Base-by-base conservation (phyloP, 2,329 filamentous ascomycete species). In the Microdochium bolleyi region DNA sequence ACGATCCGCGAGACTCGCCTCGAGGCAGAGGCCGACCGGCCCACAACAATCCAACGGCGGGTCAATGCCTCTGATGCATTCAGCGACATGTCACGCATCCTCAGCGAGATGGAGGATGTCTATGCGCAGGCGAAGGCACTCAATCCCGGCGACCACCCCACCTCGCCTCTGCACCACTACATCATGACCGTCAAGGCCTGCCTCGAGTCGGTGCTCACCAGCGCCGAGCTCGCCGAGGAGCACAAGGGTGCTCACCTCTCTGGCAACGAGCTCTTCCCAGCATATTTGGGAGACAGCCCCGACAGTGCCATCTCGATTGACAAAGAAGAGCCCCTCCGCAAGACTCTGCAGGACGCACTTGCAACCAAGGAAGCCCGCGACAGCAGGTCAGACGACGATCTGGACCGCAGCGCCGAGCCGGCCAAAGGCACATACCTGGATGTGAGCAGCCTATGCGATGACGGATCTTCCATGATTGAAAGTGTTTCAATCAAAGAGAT, bases 281-380 rank as follows among this genome's bases (percentile, higher is more conserved):
- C 66, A 14, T 71, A 69, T 16, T 51, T 67, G 13, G 67, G 63
- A 21, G 67, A 70, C 30, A 59, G 62, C 21, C 70, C 71, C 1
- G 72, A 74, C 56, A 73, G 68, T 52, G 71, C 70, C 24, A 69
- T 74, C 41, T 71, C 70, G 38, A 55, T 72, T 21, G 63, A 61
- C 46, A 63, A 63, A 49, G 67, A 65, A 32, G 67, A 65, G 34
- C 60, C 60, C 4, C 56, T 55, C 11, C 56, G 59, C 50, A 48
- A 56, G 24, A 51, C 52, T n/a, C 41, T 58, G 19, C 60, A 60
- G 44, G 55, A 61, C 4, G 50, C 49, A 1, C 50, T 58, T n/a
- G 56, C 55, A n/a, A 57, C 52, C 32, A 50, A 50, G 27, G 57
- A 60, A 22, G 57, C 60, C 8, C 55, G 60, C 25, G 55, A 58